These are phyloP conservation scores for Solanum okadae DNA, from an alignment of 257 asterid genomes.

Conservation along the genomic window DNA sequence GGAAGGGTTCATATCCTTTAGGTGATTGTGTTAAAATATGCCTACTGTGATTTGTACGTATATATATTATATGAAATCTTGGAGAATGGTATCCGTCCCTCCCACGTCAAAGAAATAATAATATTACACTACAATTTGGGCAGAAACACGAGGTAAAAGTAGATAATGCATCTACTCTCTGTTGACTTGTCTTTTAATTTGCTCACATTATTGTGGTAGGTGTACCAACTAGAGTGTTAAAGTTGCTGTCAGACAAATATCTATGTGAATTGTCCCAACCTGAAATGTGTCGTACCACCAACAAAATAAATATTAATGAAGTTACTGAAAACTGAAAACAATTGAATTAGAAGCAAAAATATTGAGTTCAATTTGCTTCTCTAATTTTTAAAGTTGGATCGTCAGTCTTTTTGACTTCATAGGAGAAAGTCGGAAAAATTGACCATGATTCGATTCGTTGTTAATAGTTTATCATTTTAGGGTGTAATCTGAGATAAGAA, in stretches of 20 bases:
- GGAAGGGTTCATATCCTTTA: not conserved
- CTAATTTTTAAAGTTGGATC: too few species aligned
- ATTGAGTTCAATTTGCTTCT: not conserved
- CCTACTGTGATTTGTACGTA: not conserved
- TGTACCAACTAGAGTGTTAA: not conserved
- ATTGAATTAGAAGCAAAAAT: not conserved
- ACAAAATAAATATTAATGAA: not conserved
- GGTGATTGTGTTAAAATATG: not conserved
- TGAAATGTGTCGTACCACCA: not conserved
- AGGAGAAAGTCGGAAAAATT: not conserved
- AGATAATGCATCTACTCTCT: not conserved
- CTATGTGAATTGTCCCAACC: not conserved
- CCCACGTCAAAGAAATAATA: not conserved
- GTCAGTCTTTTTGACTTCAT: not conserved
- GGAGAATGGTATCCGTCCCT: not conserved
- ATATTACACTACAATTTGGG: not conserved
- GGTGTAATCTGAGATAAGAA: not conserved
- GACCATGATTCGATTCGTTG: not conserved
- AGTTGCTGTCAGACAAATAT: not conserved
- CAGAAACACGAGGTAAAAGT: not conserved
- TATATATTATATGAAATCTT: not conserved
- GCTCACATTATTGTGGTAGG: not conserved
- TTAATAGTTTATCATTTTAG: too few species aligned
- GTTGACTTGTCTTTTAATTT: not conserved
- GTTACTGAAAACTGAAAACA: not conserved